These are phyloP conservation scores for Myriosclerotinia duriaeana DNA, from an alignment of 2,329 filamentous ascomycete genomes.

Conservation along the genomic window DNA sequence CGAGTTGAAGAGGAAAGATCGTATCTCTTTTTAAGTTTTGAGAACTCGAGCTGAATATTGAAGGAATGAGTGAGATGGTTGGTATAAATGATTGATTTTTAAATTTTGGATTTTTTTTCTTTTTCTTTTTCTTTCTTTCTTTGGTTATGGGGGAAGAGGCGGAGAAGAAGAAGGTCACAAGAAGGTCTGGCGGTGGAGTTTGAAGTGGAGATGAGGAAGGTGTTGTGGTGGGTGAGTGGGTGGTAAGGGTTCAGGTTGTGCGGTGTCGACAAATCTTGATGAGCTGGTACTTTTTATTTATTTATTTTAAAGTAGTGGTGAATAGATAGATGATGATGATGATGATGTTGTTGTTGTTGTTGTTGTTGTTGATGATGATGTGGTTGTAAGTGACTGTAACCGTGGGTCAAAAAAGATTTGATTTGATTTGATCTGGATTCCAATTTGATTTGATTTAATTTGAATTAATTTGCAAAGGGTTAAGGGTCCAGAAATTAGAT, in stretches of 20 bases:
- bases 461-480: too few species aligned
- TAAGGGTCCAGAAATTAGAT: too few species aligned
- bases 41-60: conserved; percentile 4
- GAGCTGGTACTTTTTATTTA: too few species aligned
- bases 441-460: too few species aligned
- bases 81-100: background rate
- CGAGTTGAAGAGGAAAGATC: conserved; percentile 6
- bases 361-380: too few species aligned
- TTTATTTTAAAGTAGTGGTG: too few species aligned
- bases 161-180: conserved; percentile 6
- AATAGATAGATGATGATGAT: too few species aligned
- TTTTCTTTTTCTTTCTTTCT: too few species aligned
- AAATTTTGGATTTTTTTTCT: background rate
- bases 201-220: conserved; percentile 2
- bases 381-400: too few species aligned
- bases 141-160: background rate
- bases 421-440: too few species aligned
- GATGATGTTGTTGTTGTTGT: too few species aligned
- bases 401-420: too few species aligned
- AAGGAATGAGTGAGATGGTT: conserved; percentile 9
- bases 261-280: background rate
- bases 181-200: conserved; percentile 16
- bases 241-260: background rate
- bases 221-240: background rate
- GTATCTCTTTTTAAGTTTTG: background rate